Evolutionary conservation across 129 eudicot species (phyloP), one percentile per base, ranked within the genome.

Genomic region (Centella asiatica): DNA sequence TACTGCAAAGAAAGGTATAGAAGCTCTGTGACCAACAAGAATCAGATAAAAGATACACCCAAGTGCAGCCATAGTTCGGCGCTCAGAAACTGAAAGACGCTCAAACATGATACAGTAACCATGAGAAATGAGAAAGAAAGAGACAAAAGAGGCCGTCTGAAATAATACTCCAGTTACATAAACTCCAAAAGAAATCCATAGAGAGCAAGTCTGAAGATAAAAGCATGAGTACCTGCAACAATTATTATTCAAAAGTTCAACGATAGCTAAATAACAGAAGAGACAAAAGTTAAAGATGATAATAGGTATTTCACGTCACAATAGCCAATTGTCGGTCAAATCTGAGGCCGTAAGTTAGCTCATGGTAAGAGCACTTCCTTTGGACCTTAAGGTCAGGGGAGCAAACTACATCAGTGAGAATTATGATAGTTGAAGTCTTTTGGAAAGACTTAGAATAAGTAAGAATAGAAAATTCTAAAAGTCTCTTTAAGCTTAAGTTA

Each of bases 141-240:
- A 93, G 27, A 85, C 75, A 32, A 84, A 84, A 31, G 92, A 74
- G 63, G 88, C 83, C 45, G 99, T 93, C 72, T 93, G 90, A 72
- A 93, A 87, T 54, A 93, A 83, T 52, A 87, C 73, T 67, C 99
- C 99, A 52, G 88, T 93, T 60, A 93, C 79, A 47, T 87, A 93
- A 19, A 78, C 99, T 32, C 99, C 99, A 64, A 93, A 93, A 13
- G 99, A 93, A 85, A 93, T 82, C 99, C 99, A 93, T 9, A 93
- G 70, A 29, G 99, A 93, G 78, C 99, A 93, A 69, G 77, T 67
- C 32, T 93, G 87, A 47, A 70, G 71, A 79, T 84, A 76, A 65
- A 87, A 85, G 77, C 95, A 93, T 1, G 99, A 82, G 76, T 93
- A 75, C 96, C 99, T 93, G 90, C 64, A 72, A 55, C n/a, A 71